Evolutionary conservation across 176 grass and related monocot species (phyloP).

Genomic region (Hyparrhenia diplandra): DNA sequence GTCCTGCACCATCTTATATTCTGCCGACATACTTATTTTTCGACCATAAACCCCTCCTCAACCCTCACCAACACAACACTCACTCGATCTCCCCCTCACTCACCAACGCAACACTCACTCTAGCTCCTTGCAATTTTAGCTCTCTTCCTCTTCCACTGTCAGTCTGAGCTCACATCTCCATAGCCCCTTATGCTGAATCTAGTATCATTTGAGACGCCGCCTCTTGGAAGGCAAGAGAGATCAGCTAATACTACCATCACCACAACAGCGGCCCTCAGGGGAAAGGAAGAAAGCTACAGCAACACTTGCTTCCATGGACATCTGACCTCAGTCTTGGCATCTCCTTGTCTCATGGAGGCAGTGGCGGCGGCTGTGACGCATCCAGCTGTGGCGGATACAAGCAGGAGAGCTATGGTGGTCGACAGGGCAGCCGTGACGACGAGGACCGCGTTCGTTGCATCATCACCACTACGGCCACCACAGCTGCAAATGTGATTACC

Average conservation of each 20-base stretch:
- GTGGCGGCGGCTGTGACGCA: background rate
- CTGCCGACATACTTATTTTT: conserved; percentile 44
- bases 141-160: background rate
- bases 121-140: background rate
- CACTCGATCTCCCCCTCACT: conserved; percentile 24
- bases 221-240: conserved; percentile 27
- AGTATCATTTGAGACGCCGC: conserved; percentile 50
- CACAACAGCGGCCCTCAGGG: background rate
- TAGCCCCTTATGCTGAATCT: conserved; percentile 41
- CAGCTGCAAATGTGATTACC: background rate
- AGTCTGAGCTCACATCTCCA: background rate
- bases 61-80: conserved; percentile 1
- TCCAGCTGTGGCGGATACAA: background rate
- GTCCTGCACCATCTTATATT: conserved; percentile 36
- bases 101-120: background rate
- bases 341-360: conserved; percentile 29
- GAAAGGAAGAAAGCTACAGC: conserved; percentile 15
- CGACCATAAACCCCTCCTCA: conserved; percentile 28
- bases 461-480: background rate
- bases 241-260: background rate
- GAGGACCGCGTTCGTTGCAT: background rate
- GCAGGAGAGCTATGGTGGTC: background rate
- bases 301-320: conserved; percentile 28
- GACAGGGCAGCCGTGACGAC: background rate
- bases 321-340: conserved; percentile 80